Evolutionary conservation across 805 yeast genomes (phyloP).

Genomic region (Cyberlindnera nakhonratchasimensis): DNA sequence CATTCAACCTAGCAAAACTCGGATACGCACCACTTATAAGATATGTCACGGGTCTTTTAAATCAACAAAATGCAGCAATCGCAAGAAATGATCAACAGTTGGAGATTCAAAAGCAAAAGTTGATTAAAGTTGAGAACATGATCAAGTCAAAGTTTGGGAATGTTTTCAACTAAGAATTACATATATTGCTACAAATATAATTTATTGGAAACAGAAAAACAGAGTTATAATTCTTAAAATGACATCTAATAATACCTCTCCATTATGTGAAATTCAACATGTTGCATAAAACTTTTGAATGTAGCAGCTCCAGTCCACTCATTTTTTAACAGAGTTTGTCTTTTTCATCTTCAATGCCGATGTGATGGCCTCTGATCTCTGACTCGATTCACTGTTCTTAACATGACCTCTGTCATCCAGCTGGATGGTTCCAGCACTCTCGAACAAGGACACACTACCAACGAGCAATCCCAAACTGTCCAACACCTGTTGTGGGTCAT

Average conservation of each 20-base stretch:
- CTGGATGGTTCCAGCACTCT: slow-evolving; percentile 71
- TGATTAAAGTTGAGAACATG: slow-evolving; percentile 15
- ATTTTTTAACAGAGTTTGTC: slow-evolving; percentile 9
- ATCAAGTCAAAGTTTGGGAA: neutral
- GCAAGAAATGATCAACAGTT: slow-evolving; percentile 27
- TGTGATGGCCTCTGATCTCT: slow-evolving; percentile 32
- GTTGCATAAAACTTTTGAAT: neutral
- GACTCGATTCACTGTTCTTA: slow-evolving; percentile 38
- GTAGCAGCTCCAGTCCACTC: neutral
- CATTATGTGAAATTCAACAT: too few species aligned
- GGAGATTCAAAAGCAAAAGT: slow-evolving; percentile 24
- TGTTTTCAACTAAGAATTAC: slow-evolving; percentile 1
- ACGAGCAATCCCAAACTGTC: slow-evolving; percentile 78
- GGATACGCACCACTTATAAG: slow-evolving; percentile 26
- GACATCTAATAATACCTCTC: slow-evolving; percentile 1
- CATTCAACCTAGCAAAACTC: slow-evolving; percentile 27
- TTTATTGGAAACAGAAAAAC: neutral
- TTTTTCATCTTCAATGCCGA: slow-evolving; percentile 22
- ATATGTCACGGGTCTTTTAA: slow-evolving; percentile 25
- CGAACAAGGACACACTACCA: slow-evolving; percentile 76
- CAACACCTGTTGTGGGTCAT: slow-evolving; percentile 79
- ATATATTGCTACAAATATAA: neutral
- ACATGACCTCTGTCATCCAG: slow-evolving; percentile 78
- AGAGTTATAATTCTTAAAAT: neutral
- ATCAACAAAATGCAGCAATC: slow-evolving; percentile 19